Evolutionary conservation across 2,329 filamentous ascomycete genomes (phyloP).

Genomic region (Drechmeria coniospora): DNA sequence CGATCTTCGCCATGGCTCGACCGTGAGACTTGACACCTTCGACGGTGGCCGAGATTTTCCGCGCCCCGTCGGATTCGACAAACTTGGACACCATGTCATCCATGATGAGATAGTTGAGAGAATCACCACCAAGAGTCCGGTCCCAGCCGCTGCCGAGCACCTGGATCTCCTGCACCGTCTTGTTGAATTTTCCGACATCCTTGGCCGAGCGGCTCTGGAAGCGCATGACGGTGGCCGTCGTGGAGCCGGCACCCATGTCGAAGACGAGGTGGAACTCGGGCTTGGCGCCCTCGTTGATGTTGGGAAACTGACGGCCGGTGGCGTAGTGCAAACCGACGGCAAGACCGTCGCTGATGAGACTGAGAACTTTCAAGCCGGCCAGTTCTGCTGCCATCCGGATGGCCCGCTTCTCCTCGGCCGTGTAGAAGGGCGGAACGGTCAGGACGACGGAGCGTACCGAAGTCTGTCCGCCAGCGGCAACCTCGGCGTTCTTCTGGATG

Average conservation of each 20-base stretch:
- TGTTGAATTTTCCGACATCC: conserved; percentile 85
- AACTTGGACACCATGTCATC: conserved; percentile 79
- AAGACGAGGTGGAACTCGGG: conserved; percentile 88
- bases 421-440: conserved; percentile 83
- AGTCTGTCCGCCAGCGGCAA: conserved; percentile 59
- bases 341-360: conserved; percentile 74
- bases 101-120: conserved; percentile 74
- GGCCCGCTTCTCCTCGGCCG: conserved; percentile 75
- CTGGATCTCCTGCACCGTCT: conserved; percentile 90
- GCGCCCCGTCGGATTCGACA: conserved; percentile 50
- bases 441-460: conserved; percentile 70
- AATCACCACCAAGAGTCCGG: conserved; percentile 73
- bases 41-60: conserved; percentile 45
- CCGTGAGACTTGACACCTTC: conserved; percentile 59
- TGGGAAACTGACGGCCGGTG: conserved; percentile 78
- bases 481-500: conserved; percentile 76
- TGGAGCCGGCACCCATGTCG: conserved; percentile 94
- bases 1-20: conserved; percentile 75
- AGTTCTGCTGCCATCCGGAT: conserved; percentile 72
- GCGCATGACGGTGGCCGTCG: conserved; percentile 75
- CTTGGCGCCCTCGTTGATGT: conserved; percentile 64
- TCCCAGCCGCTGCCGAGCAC: conserved; percentile 83
- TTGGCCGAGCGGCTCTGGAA: conserved; percentile 86
- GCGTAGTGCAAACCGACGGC: conserved; percentile 94
- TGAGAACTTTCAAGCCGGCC: conserved; percentile 74